Base-by-base conservation (phyloP, 73 alveolate genomes). In the Paramecium pentaurelia region DNA sequence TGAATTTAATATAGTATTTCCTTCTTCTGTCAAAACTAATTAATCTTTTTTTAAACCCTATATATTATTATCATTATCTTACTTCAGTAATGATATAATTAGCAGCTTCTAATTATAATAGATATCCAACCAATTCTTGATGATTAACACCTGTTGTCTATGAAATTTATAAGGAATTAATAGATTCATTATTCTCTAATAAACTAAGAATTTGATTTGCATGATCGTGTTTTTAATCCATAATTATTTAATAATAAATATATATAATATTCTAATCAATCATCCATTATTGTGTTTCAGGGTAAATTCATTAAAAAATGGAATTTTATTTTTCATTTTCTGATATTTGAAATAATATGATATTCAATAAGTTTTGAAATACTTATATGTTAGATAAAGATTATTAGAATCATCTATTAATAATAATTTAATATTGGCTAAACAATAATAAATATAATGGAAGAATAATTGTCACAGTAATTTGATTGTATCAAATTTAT, bases 41-140 rank as follows among this genome's bases (percentile, higher is more conserved):
- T 60, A 25, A 37, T 38, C 49, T 77, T 38, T 16, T 42, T 20
- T 22, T 11, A 36, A 22, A 22, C 42, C 68, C 90, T 77, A 49
- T 14, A 14, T 20, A 16, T 28, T 20, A 68, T n/a, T 30, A 22
- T 70, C 14, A 44, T 49, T 12, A 60, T 32, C 54, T 40, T 70
- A 88, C 94, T 70, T 88, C 88, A 16, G 86, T 45, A 22, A 32
- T 88, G 14, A 88, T 88, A 44, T 88, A 88, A 37, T 42, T 30
- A 2, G 60, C 91, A 4, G 45, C 9, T 42, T 70, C 90, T 44
- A 86, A 86, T 60, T 71, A 59, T 42, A 60, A 38, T 32, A 86
- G 60, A 86, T 38, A 59, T 37, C 93, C 93, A 86, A 86, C 93
- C 42, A 86, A 60, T 38, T 58, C 87, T 49, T 86, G 58, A 60